Evolutionary conservation across 768 basidiomycete species (phyloP).

Genomic region (Suillus cothurnatus): DNA sequence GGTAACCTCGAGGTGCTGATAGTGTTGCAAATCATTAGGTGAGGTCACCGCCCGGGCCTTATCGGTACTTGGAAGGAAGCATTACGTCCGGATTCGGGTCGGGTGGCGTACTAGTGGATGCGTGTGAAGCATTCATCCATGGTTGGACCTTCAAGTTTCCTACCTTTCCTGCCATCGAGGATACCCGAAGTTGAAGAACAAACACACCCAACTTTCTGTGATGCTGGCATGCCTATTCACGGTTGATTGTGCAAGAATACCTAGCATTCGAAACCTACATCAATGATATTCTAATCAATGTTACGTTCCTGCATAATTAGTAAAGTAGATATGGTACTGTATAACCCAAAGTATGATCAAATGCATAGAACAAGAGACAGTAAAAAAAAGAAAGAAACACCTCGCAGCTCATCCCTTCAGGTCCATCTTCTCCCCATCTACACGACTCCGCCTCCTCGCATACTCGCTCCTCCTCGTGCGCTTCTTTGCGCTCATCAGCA

Average conservation of each 20-base stretch:
- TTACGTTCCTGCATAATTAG: background rate
- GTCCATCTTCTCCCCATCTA: constrained; percentile 16
- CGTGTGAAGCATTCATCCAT: background rate
- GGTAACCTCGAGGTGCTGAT: background rate
- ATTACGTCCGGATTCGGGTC: background rate
- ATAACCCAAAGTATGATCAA: constrained; percentile 6
- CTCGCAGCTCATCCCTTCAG: constrained; percentile 12
- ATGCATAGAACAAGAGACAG: constrained; percentile 16
- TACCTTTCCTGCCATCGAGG: background rate
- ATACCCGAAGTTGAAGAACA: background rate
- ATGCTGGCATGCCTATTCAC: background rate
- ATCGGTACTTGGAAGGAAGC: background rate
- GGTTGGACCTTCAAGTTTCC: background rate
- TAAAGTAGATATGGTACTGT: background rate
- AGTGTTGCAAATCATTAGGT: background rate
- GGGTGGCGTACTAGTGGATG: background rate
- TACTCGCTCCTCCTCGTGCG: constrained; percentile 78
- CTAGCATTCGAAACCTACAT: background rate
- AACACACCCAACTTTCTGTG: background rate
- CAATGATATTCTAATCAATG: background rate
- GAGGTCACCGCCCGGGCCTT: background rate
- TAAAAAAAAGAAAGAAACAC: constrained; percentile 1
- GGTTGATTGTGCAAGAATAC: background rate
- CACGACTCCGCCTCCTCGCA: constrained; percentile 55
- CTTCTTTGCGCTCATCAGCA: constrained; percentile 70